Conservation (phyloP, 2,329 filamentous ascomycete species). For the Hypoxylon sp. region DNA sequence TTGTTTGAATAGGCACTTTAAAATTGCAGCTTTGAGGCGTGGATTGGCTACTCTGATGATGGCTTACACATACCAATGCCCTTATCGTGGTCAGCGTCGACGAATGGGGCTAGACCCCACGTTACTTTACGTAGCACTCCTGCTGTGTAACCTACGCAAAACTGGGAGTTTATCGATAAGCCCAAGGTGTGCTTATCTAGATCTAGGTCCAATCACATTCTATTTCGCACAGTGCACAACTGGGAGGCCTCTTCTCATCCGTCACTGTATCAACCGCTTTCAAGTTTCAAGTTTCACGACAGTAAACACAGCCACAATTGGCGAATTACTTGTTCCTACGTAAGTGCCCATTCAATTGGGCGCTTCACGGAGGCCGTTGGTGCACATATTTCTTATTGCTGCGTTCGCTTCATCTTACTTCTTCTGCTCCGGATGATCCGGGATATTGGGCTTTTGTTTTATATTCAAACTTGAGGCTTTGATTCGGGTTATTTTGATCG, state of each 20-base stretch:
- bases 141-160: slow-evolving; percentile 13
- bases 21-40: not conserved
- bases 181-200: slow-evolving; percentile 20
- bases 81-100: not conserved
- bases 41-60: not conserved
- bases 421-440: slow-evolving; percentile 24
- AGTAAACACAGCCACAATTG: slow-evolving; percentile 49
- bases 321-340: slow-evolving; percentile 21
- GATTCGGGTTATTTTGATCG: slow-evolving; percentile 1
- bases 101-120: slow-evolving; percentile 8
- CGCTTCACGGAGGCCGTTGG: slow-evolving; percentile 22
- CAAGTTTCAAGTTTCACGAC: slow-evolving; percentile 30
- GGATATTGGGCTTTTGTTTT: slow-evolving; percentile 3
- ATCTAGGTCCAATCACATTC: slow-evolving; percentile 16
- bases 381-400: slow-evolving; percentile 20
- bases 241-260: slow-evolving; percentile 34
- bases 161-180: slow-evolving; percentile 10
- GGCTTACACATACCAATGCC: slow-evolving; percentile 11
- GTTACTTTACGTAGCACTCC: slow-evolving; percentile 4
- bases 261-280: slow-evolving; percentile 11
- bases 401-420: slow-evolving; percentile 4
- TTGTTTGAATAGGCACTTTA: not conserved
- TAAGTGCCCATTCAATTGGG: slow-evolving; percentile 11
- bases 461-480: slow-evolving; percentile 7
- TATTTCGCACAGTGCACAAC: not conserved